Base-by-base conservation (phyloP, 352 stramenopile genomes). In the Phytophthora boehmeriae region DNA sequence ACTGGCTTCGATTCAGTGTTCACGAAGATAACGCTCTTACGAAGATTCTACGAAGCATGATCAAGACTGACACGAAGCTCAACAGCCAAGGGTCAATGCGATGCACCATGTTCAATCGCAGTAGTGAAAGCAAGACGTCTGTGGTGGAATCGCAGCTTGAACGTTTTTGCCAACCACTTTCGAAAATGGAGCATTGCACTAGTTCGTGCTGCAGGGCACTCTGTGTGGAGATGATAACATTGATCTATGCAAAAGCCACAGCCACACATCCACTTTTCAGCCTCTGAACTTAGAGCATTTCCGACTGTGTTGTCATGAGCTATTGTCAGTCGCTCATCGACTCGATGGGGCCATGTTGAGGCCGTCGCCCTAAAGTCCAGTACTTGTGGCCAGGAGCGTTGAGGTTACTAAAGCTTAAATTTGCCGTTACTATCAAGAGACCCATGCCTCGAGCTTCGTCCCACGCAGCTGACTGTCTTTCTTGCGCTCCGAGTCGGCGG, bases 401-500 rank as follows among this genome's bases (percentile, higher is more conserved):
- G 60, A 66, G 46, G 60, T 70, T 63, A 64, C 50, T 47, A 9
- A 6, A 44, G 11, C 38, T 43, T 38, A 59, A 69, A 63, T 61
- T 60, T 65, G 66, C 30, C 66, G 66, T 75, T 75, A 68, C 66
- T 50, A 39, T 45, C 38, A 42, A 16, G 34, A 60, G 22, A 36
- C 43, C 20, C n/a, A 34, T 34, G n/a, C 36, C 42, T 65, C 19
- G 22, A 44, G 46, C 60, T 66, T 61, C 66, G 51, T 75, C 61
- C 55, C 60, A 70, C 45, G 17, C 28, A 32, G 50, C 66, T 63
- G 61, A 51, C 61, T 71, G 70, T 74, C 65, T 74, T 57, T 71
- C 48, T 51, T 47, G 45, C 44, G 42, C 54, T 65, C 27, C 59
- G 51, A 41, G 41, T 56, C 44, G 54, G 35, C 36, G 25, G 32